phyloP scores from a whole-genome alignment of 106 monocot species.

The Vanilla planifolia region DNA sequence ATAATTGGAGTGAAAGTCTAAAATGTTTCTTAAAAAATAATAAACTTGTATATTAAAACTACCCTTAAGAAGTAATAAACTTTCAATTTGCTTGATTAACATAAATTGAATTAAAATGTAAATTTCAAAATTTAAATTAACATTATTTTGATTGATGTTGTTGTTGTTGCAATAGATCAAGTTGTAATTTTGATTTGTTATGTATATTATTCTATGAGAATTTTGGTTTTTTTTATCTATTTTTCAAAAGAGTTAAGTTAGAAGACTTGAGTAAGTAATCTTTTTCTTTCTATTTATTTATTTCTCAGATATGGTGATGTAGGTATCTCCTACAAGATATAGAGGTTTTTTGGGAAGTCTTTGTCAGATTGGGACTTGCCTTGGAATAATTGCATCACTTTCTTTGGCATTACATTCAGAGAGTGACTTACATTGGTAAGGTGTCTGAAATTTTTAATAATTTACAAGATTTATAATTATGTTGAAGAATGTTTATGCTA shows the following conservation, averaged over 20 bases:
- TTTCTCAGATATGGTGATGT: constrained; percentile 22
- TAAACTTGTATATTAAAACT: no score
- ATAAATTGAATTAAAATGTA: no score
- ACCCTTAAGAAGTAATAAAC: no score
- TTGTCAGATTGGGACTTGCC: constrained; percentile 83
- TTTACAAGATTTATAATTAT: background rate
- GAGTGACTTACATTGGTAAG: constrained; percentile 88
- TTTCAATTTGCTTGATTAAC: no score
- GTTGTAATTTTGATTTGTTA: no score
- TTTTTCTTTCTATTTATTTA: constrained; percentile 16
- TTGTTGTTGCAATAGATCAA: no score
- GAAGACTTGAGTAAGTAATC: background rate
- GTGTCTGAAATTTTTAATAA: constrained; percentile 1
- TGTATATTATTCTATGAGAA: no score
- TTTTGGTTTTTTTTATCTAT: no score
- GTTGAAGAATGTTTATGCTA: background rate
- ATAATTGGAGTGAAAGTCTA: no score
- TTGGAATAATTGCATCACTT: constrained; percentile 80
- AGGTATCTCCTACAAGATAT: constrained; percentile 84
- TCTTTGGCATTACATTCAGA: constrained; percentile 71
- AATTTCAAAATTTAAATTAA: no score
- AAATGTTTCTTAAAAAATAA: no score
- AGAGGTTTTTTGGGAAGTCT: constrained; percentile 74
- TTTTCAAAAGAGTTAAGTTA: background rate
- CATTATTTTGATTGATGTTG: no score